Base-by-base conservation (phyloP, 768 basidiomycete species). In the Coprinopsis marcescibilis region DNA sequence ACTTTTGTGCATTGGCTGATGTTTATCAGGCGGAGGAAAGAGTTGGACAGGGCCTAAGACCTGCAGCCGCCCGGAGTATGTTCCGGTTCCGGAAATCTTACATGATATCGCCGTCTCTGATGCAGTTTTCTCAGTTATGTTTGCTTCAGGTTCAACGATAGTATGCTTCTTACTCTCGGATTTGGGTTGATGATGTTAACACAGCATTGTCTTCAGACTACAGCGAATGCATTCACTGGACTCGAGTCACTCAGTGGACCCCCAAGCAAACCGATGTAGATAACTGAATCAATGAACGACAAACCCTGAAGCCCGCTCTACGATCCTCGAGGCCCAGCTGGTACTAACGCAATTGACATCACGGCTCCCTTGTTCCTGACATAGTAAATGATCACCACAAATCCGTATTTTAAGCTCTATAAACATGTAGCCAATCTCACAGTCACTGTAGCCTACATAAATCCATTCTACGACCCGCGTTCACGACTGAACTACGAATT, bases 111-210 rank as follows among this genome's bases (percentile, higher is more conserved):
- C 5, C 39, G 20, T 19, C 11, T 8, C 23, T 40, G 23, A n/a
- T n/a, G n/a, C n/a, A n/a, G n/a, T n/a, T n/a, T n/a, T n/a, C n/a
- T n/a, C 32, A 42, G 41, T 19, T 30, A 43, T 30, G 48, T 49
- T 12, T 49, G 48, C 42, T 44, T 44, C 41, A 23, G 39, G 23
- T 49, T 49, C 41, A 49, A 49, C 34, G 48, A 49, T 1, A 24
- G 48, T 49, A 27, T 24, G 48, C n/a, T 21, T 19, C 13, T 13
- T 14, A 19, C 5, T 23, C 38, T 6, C 17, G 8, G 13, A 14
- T 43, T 27, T n/a, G 11, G 3, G 35, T 21, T 15, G n/a, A 5
- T 39, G 11, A 19, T n/a, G 15, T 5, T 36, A 20, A 17, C 14
- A n/a, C 23, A 15, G 17, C 21, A 11, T 17, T 17, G 21, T 23